phyloP scores from a whole-genome alignment of 352 stramenopile genomes.

The Phytophthora idaei region DNA sequence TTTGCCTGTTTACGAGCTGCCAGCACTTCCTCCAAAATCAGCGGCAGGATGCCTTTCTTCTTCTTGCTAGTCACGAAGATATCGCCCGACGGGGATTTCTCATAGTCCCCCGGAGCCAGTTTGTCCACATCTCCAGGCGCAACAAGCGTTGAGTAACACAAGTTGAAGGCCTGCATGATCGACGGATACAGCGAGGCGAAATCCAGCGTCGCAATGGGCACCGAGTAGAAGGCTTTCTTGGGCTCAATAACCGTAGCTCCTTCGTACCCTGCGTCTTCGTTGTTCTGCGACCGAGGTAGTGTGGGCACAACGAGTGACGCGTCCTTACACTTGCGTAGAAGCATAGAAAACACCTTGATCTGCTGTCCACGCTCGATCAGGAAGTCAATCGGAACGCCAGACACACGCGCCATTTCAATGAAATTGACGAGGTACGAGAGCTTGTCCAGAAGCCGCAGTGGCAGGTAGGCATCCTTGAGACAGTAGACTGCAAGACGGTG shows the following conservation, averaged over 20 bases:
- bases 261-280: slow-evolving; percentile 94
- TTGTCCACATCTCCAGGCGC: slow-evolving; percentile 69
- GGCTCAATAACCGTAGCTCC: slow-evolving; percentile 99
- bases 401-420: slow-evolving; percentile 99
- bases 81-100: slow-evolving; percentile 96
- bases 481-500: slow-evolving; percentile 99
- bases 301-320: slow-evolving; percentile 97
- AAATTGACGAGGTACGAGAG: slow-evolving; percentile 99
- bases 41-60: slow-evolving; percentile 98
- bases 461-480: slow-evolving; percentile 98
- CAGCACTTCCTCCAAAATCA: slow-evolving; percentile 99
- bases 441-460: slow-evolving; percentile 97
- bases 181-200: slow-evolving; percentile 99
- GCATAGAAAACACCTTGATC: slow-evolving; percentile 99
- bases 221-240: slow-evolving; percentile 99
- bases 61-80: slow-evolving; percentile 95
- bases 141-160: slow-evolving; percentile 99
- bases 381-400: slow-evolving; percentile 97
- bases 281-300: slow-evolving; percentile 87
- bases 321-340: slow-evolving; percentile 96
- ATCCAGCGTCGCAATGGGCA: slow-evolving; percentile 99
- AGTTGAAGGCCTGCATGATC: slow-evolving; percentile 99
- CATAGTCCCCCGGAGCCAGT: slow-evolving; percentile 74
- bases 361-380: slow-evolving; percentile 98
- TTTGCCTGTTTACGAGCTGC: slow-evolving; percentile 98